Percentiles rank a stretch among this genome's conserved stretches.
Conservation (phyloP, 2,329 filamentous ascomycete species). For the Raffaelea ambrosiae region DNA sequence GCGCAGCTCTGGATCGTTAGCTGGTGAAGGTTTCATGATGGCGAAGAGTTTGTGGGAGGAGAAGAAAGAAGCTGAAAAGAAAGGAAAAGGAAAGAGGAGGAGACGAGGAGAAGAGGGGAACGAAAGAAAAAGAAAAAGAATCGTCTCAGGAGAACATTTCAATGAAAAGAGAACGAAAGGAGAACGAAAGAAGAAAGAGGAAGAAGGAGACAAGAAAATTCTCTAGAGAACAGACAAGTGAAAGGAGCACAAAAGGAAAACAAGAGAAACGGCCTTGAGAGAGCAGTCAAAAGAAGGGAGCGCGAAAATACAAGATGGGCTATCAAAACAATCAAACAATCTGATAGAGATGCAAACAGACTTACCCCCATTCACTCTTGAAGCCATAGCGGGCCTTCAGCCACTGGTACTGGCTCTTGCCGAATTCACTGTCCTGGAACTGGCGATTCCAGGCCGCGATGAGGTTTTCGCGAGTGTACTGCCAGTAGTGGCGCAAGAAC, state of each 20-base stretch:
- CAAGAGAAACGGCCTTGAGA: too few relatives aligned
- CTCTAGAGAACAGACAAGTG: too few relatives aligned
- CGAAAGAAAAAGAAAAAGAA: background rate
- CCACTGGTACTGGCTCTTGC: slow-evolving; percentile 15
- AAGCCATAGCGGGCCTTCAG: slow-evolving; percentile 13
- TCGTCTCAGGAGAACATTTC: background rate
- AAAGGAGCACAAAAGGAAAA: too few relatives aligned
- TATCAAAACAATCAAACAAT: background rate
- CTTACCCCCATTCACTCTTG: slow-evolving; percentile 15
- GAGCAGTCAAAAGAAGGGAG: background rate
- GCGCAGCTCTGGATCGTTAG: background rate
- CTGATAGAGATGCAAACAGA: background rate
- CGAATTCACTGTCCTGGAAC: slow-evolving; percentile 10
- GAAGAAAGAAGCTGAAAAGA: too few relatives aligned
- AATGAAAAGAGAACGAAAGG: background rate
- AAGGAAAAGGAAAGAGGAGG: background rate
- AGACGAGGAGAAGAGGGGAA: background rate
- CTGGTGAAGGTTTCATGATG: too few relatives aligned
- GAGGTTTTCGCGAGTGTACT: slow-evolving; percentile 7
- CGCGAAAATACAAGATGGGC: background rate
- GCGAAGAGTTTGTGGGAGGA: too few relatives aligned
- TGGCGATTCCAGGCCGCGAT: slow-evolving; percentile 4
- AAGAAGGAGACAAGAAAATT: too few relatives aligned
- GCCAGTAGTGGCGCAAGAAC: slow-evolving; percentile 14
- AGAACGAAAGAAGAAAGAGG: background rate